Conservation (phyloP, 1,284 basidiomycete species). For the Pholiota adiposa region DNA sequence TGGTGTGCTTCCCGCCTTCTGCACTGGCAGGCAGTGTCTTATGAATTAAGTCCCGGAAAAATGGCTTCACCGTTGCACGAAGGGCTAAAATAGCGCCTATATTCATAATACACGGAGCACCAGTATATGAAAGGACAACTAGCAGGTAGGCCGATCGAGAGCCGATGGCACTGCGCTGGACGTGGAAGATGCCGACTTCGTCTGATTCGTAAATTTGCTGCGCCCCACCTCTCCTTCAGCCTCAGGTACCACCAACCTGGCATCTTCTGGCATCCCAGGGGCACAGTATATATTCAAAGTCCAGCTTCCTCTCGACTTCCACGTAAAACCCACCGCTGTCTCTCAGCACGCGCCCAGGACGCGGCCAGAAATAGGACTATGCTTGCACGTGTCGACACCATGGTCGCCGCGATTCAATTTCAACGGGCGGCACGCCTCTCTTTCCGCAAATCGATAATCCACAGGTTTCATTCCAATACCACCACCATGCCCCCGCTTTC, state of each 20-base stretch:
- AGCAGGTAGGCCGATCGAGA: background rate
- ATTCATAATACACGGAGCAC: background rate
- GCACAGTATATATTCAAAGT: background rate
- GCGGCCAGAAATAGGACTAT: slow-evolving; percentile 1
- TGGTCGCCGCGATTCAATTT: slow-evolving; percentile 2
- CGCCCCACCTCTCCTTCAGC: background rate
- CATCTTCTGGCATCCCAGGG: background rate
- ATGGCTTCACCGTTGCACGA: background rate
- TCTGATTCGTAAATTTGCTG: background rate
- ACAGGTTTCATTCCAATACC: slow-evolving; percentile 21
- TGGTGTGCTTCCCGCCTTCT: background rate
- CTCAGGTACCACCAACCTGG: background rate
- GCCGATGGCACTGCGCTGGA: background rate
- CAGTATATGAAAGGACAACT: background rate
- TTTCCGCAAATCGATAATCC: slow-evolving; percentile 25
- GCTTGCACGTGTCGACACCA: slow-evolving; percentile 9
- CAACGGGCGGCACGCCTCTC: background rate
- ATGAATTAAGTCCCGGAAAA: too few relatives aligned
- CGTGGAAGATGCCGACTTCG: background rate
- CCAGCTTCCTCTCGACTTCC: background rate
- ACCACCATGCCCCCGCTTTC: slow-evolving; percentile 61
- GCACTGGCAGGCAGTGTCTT: background rate
- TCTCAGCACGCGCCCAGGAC: background rate
- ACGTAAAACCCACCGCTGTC: background rate
- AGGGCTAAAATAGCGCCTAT: background rate